Base-by-base conservation (phyloP, 495 filamentous ascomycete species). In the Penicillium egyptiacum region DNA sequence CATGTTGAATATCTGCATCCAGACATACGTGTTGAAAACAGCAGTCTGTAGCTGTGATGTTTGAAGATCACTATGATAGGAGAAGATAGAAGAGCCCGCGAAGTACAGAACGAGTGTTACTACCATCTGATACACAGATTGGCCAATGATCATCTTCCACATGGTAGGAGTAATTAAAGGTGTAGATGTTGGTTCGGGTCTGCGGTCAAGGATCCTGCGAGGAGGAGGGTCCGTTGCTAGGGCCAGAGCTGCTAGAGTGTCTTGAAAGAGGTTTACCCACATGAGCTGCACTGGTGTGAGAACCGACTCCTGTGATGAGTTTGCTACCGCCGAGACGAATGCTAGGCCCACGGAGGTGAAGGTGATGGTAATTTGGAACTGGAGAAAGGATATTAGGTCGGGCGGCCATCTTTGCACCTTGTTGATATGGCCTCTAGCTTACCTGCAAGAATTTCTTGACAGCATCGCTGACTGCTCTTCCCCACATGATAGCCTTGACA, bases 121-220 rank as follows among this genome's bases (percentile, higher is more conserved):
- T 10, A 77, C 69, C 10, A 91, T 77, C 66, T 90, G 86, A 63
- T 82, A 90, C 48, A 89, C 79, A n/a, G 85, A 75, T 64, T 91
- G 88, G 1, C 86, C 87, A 50, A 87, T 75, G 47, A 91, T 89
- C 86, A 89, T 91, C 70, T 91, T 91, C 87, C 86, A 89, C 86
- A 89, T 90, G 23, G 76, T 83, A 20, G 82, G 67, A 5, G 83
- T 87, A 48, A 91, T 87, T 14, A 91, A 70, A 25, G 83, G 81
- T 10, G 86, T 80, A 23, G 82, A 84, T 67, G 86, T 88, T 9
- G 79, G 78, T 57, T 88, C 83, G 0, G 88, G 88, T 51, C 81
- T 79, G 14, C 88, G 82, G 62, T 87, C 63, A 5, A 91, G 72
- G 51, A 91, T 77, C 20, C 70, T 77, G 12, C 75, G 73, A 8